Conservation (phyloP, 495 filamentous ascomycete species). For the Penicillium soppii region DNA sequence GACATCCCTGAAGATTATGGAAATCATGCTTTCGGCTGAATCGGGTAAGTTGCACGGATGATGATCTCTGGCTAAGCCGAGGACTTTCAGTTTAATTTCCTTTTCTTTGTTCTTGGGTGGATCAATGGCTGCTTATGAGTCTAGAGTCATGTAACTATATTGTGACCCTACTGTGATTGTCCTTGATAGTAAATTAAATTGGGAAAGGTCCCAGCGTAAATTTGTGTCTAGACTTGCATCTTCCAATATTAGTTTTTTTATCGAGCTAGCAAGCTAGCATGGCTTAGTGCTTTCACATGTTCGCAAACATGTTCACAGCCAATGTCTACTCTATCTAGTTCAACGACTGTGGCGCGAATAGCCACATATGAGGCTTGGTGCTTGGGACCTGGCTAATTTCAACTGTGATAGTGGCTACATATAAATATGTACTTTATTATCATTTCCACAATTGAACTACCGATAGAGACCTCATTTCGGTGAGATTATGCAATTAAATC, state of each 20-base stretch:
- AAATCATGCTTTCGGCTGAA: background rate
- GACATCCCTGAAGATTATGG: background rate
- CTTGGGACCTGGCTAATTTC: background rate
- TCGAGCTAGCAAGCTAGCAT: background rate
- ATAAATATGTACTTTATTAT: too few relatives aligned
- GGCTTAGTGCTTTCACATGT: background rate
- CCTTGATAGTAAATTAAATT: background rate
- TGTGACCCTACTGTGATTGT: too few relatives aligned
- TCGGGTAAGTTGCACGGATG: constrained; percentile 6
- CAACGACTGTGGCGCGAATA: background rate
- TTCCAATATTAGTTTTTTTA: background rate
- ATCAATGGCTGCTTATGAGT: too few relatives aligned
- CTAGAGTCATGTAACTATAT: too few relatives aligned
- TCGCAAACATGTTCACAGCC: background rate
- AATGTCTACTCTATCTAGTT: background rate
- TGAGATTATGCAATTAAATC: background rate
- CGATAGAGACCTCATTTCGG: constrained; percentile 4
- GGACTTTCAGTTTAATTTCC: background rate
- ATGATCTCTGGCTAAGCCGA: constrained; percentile 1
- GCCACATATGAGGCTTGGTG: background rate
- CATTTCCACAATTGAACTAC: constrained; percentile 9
- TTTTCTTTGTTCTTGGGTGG: background rate
- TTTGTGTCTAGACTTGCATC: background rate
- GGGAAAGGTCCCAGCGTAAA: background rate
- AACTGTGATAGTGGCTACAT: background rate